Base-by-base conservation (phyloP, 176 grass and related monocot genomes). In the Dendrocalamus sinicus region DNA sequence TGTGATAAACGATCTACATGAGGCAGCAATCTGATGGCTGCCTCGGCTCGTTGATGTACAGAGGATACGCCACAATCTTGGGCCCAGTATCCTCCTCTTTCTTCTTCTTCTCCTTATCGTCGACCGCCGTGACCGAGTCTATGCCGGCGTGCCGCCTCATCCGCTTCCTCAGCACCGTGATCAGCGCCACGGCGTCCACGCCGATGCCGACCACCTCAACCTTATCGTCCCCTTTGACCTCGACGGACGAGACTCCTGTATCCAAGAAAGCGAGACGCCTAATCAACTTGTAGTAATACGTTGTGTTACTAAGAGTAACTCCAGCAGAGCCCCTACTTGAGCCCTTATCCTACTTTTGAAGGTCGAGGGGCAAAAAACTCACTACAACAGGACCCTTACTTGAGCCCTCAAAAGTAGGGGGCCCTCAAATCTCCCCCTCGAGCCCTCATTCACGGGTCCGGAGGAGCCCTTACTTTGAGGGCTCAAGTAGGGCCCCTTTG, bases 211-310 rank as follows among this genome's bases (percentile, higher is more conserved):
- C 45, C 12, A 73, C 45, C 13, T 46, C 47, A 51, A 73, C 70
- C 23, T 26, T 51, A 15, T 28, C 14, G 24, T 73, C 45, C 46
- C 2, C 47, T 9, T 73, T 47, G 2, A 15, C 45, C 12, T 46
- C n/a, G n/a, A 73, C 24, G 70, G 70, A 73, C 13, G 26, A 51
- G 70, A 73, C 47, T 73, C 45, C 70, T 73, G 23, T n/a, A 28
- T 46, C 14, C 70, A 73, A 5, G 7, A 10, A 46, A 24, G 47
- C 4, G 23, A 51, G 45, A n/a, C 43, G 19, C 28, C 12, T 32
- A 37, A 15, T 37, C 26, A 15, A 65, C 62, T 30, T 12, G 20
- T 44, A 11, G 0, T n/a, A 10, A n/a, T n/a, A 7, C 9, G 20
- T 3, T n/a, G 32, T 70, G 43, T 23, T 48, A 46, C 12, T 39